Evolutionary conservation across 2,329 filamentous ascomycete genomes (phyloP).

Genomic region (Dothistroma septosporum): DNA sequence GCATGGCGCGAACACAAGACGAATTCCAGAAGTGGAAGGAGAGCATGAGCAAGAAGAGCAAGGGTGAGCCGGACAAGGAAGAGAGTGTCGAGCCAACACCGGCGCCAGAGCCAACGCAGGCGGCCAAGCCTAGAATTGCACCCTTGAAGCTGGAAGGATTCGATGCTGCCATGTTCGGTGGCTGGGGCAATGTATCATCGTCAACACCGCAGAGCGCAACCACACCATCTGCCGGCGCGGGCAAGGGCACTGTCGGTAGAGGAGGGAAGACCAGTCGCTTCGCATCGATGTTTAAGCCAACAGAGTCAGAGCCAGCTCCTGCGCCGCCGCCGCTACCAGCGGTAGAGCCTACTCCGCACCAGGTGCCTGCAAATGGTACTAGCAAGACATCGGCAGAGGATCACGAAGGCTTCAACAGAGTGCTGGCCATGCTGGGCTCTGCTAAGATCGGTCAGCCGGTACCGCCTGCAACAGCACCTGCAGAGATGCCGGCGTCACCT

Average conservation of each 20-base stretch:
- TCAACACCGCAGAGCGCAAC: slow-evolving; percentile 2
- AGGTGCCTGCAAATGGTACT: slow-evolving; percentile 25
- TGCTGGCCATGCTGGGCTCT: slow-evolving; percentile 74
- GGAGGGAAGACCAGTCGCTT: slow-evolving; percentile 74
- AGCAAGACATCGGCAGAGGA: slow-evolving; percentile 57
- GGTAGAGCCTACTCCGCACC: slow-evolving; percentile 10
- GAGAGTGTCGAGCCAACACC: slow-evolving; percentile 11
- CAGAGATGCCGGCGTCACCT: slow-evolving; percentile 26
- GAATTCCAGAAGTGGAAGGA: slow-evolving; percentile 96
- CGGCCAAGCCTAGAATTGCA: slow-evolving; percentile 45
- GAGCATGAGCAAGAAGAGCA: slow-evolving; percentile 64
- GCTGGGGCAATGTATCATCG: slow-evolving; percentile 47
- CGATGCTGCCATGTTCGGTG: slow-evolving; percentile 73
- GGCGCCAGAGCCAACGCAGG: slow-evolving; percentile 16
- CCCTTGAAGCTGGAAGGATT: slow-evolving; percentile 62
- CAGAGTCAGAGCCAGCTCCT: slow-evolving; percentile 21
- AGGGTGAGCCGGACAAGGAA: slow-evolving; percentile 33
- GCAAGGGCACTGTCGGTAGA: slow-evolving; percentile 48
- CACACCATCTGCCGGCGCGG: slow-evolving; percentile 15
- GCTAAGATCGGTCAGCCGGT: slow-evolving; percentile 38
- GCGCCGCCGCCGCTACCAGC: slow-evolving; percentile 9
- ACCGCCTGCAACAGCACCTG: slow-evolving; percentile 15
- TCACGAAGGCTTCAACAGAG: slow-evolving; percentile 69
- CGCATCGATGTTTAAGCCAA: slow-evolving; percentile 62
- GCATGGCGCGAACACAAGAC: slow-evolving; percentile 65